Evolutionary conservation across 106 monocot genomes (phyloP), one percentile per base, ranked within the genome.

Genomic region (Xerophyta viscosa): DNA sequence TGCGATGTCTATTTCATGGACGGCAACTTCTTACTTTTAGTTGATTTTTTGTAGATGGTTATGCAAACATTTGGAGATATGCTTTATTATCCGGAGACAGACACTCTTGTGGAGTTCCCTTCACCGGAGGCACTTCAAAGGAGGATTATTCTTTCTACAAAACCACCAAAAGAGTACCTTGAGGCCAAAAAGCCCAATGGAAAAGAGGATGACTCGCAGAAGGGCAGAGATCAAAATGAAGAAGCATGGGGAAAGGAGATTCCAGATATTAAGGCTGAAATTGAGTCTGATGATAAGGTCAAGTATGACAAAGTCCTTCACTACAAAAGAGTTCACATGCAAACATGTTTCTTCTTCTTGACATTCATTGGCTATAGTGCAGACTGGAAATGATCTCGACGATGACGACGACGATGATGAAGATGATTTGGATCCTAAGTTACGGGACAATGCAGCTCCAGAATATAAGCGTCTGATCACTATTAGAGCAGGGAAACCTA

Each of bases 401-500:
- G 46, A 37, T 19, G 27, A 48, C 20, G 47, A 61, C 13, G 64
- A 69, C 26, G 58, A 46, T 13, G 60, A 60, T 4, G 64, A 59
- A 36, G 61, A 69, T 27, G 54, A 59, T 25, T 57, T 72, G 14
- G 62, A 69, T 29, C 61, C 26, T n/a, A 72, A 68, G 27, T 48
- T 61, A 15, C 39, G 19, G 13, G 52, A 62, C 39, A 46, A 70
- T 11, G 24, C 33, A 49, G 48, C 62, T 20, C 50, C 49, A 48
- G 68, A 79, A 25, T 88, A 83, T 51, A 83, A 61, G 28, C 59
- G 54, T 30, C 58, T 88, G 36, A 83, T 83, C 54, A 72, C 83
- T 17, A 88, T 88, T 60, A 63, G 57, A 19, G 83, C 76, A 19
- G 79, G 76, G 26, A 83, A 89, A 62, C 71, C 70, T 19, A 77